These are phyloP conservation scores for Austroboletus eburneus DNA, from an alignment of 768 basidiomycete species.

Conservation along the genomic window DNA sequence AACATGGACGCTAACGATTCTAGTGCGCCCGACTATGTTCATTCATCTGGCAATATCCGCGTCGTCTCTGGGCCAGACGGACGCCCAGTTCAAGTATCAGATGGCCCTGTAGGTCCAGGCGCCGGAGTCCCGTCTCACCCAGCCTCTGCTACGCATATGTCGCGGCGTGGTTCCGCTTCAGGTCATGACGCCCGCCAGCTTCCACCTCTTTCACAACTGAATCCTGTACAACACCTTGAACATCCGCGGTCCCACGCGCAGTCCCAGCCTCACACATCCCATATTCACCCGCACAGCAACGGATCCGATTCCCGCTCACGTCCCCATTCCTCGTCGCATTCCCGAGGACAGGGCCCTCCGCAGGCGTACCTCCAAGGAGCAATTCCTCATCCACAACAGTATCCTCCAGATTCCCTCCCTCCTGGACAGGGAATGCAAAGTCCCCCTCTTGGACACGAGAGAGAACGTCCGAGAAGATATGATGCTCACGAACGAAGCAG, in stretches of 20 bases:
- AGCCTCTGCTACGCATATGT: conserved; percentile 37
- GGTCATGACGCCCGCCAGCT: conserved; percentile 47
- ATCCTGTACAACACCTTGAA: conserved; percentile 40
- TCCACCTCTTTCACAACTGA: conserved; percentile 45
- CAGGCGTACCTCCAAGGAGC: conserved; percentile 35
- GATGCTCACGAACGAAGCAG: conserved; percentile 41
- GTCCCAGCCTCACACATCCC: conserved; percentile 37
- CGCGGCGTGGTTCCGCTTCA: conserved; percentile 39
- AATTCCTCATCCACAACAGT: conserved; percentile 41
- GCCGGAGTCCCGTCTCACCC: conserved; percentile 36
- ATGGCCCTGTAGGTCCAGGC: conserved; percentile 44
- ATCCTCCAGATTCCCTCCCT: conserved; percentile 42
- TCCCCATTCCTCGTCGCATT: conserved; percentile 50
- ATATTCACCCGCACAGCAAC: conserved; percentile 38
- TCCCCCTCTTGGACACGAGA: conserved; percentile 42
- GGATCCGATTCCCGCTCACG: conserved; percentile 44
- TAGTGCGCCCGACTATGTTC: conserved; percentile 46
- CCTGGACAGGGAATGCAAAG: conserved; percentile 47
- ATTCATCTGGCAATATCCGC: conserved; percentile 45
- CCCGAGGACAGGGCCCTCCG: conserved; percentile 40
- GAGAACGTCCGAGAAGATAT: conserved; percentile 45
- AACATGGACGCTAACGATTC: conserved; percentile 47
- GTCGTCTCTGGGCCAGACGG: conserved; percentile 45
- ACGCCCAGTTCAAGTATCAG: conserved; percentile 46
- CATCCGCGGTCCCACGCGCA: conserved; percentile 32